Evolutionary conservation across 495 filamentous ascomycete species (phyloP).

Genomic region (Penicillium waksmanii): DNA sequence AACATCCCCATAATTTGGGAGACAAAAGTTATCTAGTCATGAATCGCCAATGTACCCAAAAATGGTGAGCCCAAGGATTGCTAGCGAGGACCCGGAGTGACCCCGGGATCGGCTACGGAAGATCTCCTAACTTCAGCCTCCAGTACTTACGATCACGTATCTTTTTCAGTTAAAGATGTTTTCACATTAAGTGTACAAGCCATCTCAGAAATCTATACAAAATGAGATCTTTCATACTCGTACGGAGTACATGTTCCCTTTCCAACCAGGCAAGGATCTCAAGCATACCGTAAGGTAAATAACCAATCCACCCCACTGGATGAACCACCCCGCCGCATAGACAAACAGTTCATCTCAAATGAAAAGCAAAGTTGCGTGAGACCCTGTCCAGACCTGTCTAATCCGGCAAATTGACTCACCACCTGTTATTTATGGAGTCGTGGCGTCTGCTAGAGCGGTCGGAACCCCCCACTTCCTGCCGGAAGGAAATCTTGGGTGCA

Average conservation of each 20-base stretch:
- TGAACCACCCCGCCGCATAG: constrained; percentile 1
- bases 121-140: neutral
- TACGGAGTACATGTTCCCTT: too few species aligned
- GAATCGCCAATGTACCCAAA: neutral
- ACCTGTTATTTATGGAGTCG: constrained; percentile 20
- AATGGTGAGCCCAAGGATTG: too few species aligned
- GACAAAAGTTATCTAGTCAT: neutral
- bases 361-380: neutral
- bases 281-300: neutral
- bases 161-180: neutral
- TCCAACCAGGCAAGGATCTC: neutral
- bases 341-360: constrained; percentile 3
- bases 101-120: too few species aligned
- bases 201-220: too few species aligned
- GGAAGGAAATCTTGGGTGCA: constrained; percentile 10
- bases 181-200: neutral
- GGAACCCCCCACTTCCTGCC: constrained; percentile 18
- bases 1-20: neutral
- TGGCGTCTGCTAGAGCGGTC: constrained; percentile 24
- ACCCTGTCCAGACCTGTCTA: constrained; percentile 15
- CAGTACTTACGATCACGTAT: neutral
- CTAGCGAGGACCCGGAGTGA: too few species aligned
- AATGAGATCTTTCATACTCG: too few species aligned
- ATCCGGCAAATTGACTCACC: constrained; percentile 16
- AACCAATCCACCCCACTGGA: neutral